Base-by-base conservation (phyloP, 2,329 filamentous ascomycete species). In the Blastomyces emzantsi region DNA sequence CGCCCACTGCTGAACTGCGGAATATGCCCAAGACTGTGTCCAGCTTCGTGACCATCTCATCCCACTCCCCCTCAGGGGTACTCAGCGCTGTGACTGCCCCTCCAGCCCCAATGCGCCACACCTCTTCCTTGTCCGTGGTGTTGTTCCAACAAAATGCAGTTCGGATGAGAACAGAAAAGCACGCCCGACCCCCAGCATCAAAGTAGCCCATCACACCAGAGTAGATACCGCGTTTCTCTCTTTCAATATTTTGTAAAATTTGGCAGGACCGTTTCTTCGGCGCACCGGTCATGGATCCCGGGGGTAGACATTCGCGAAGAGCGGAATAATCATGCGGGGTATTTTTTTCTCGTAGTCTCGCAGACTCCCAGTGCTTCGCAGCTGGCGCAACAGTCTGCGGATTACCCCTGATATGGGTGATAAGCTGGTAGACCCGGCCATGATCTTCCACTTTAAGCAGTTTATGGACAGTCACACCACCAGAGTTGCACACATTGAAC, bases 261-360 rank as follows among this genome's bases (percentile, higher is more conserved):
- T 96, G 88, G 74, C 92, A 97, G 67, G 89, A 93, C 57, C 93
- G 84, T 76, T 92, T 92, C 80, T 97, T 97, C 0, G 93, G 93
- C 0, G 93, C 93, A 6, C 93, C 93, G 2, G 93, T 97, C 93
- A 97, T 97, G 70, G 89, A 93, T 0, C 93, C 93, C 0, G 93
- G 92, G 0, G 93, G 93, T 0, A 97, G 81, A 58, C 87, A 89
- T 7, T 86, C 83, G 0, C 88, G 85, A 0, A 97, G 83, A 3
- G 93, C 88, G 64, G 93, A 88, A 45, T 94, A 79, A 1, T 89
- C 90, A 0, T 73, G 67, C 55, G 70, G 70, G 8, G 15, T 60
- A 28, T 1, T 28, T 28, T 60, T 47, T 30, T 49, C 30, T 60
- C 9, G 15, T n/a, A 60, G 51, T 8, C 22, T 15, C 25, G 15